phyloP scores from a whole-genome alignment of 2,329 filamentous ascomycete species.

The Colletotrichum lini region DNA sequence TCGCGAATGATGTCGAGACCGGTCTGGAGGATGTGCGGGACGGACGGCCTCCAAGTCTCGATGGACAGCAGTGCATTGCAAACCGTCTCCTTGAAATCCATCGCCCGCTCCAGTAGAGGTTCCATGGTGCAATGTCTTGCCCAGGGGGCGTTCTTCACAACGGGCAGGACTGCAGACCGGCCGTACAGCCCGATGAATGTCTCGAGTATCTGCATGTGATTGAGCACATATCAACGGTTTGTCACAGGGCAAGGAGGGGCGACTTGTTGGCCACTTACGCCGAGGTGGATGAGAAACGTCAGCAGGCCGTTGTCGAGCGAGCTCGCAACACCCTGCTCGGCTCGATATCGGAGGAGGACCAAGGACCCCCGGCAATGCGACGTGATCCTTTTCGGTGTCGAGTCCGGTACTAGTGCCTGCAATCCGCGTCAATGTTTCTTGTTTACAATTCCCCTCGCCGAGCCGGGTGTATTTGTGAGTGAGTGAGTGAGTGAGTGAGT shows the following conservation, averaged over 20 bases:
- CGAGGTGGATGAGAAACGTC: conserved; percentile 20
- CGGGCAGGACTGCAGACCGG: neutral
- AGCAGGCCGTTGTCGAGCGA: conserved; percentile 23
- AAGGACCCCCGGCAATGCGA: conserved; percentile 30
- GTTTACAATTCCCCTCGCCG: too few relatives aligned
- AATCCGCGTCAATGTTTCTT: neutral
- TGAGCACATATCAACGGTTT: too few relatives aligned
- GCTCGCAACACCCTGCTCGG: conserved; percentile 26
- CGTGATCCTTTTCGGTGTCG: neutral
- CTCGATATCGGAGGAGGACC: conserved; percentile 30
- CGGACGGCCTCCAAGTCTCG: neutral
- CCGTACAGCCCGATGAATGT: conserved; percentile 14
- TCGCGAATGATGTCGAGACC: conserved; percentile 34
- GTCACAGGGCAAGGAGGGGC: too few relatives aligned
- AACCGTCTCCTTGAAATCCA: conserved; percentile 13
- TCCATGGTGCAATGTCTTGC: conserved; percentile 4
- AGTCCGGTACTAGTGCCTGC: conserved; percentile 20
- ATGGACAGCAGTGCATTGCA: neutral
- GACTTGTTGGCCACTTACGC: neutral
- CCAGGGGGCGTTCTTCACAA: conserved; percentile 8
- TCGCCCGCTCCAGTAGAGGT: conserved; percentile 20
- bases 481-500: too few relatives aligned
- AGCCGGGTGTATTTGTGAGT: neutral
- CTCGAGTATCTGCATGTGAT: conserved; percentile 9
- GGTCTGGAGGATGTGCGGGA: conserved; percentile 6